These are phyloP conservation scores for Sporothrix humicola DNA, from an alignment of 2,329 filamentous ascomycete genomes.

Conservation along the genomic window DNA sequence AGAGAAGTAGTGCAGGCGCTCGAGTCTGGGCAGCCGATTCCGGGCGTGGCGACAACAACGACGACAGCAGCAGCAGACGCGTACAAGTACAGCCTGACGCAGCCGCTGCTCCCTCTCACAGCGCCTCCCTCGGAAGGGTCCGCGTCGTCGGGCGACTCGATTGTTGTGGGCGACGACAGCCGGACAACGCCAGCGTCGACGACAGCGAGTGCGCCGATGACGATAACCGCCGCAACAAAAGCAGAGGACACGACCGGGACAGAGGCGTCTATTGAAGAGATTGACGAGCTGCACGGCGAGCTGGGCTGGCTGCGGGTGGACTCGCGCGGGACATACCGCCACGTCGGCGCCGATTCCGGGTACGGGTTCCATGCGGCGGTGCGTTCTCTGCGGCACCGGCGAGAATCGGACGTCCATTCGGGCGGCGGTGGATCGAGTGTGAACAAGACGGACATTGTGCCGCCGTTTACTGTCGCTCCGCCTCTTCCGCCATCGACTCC, in stretches of 20 bases:
- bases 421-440: neutral
- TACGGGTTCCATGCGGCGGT: conserved; percentile 42
- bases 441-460: conserved; percentile 35
- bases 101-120: neutral
- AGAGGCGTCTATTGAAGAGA: conserved; percentile 37
- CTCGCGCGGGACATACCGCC: conserved; percentile 38
- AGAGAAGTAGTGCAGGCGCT: conserved; percentile 37
- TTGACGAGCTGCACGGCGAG: conserved; percentile 39
- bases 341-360: conserved; percentile 40
- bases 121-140: conserved; percentile 18
- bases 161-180: conserved; percentile 28
- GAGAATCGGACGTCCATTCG: conserved; percentile 23
- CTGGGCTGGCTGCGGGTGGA: conserved; percentile 40
- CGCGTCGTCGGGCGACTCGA: conserved; percentile 31
- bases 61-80: neutral
- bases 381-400: conserved; percentile 37
- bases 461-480: conserved; percentile 36
- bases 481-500: conserved; percentile 38
- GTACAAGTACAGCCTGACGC: neutral
- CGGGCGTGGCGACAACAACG: neutral
- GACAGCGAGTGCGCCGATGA: neutral
- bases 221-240: neutral
- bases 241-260: conserved; percentile 9
- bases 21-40: conserved; percentile 10
- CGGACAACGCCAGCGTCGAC: conserved; percentile 26